These are phyloP conservation scores for Astrocystis sublimbata DNA, from an alignment of 495 filamentous ascomycete species.

Conservation along the genomic window DNA sequence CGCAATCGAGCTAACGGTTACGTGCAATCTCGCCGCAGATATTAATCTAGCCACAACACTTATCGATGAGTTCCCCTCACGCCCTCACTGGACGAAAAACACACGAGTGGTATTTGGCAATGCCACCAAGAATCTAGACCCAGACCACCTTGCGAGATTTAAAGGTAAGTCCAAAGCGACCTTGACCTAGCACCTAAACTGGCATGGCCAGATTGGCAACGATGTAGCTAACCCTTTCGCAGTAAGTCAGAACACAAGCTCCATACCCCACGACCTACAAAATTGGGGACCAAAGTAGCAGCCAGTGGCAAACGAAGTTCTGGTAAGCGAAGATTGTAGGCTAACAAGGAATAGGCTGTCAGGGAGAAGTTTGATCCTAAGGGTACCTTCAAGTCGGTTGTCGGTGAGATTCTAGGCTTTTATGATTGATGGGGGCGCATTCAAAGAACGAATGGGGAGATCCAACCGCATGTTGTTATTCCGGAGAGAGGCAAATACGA, in stretches of 20 bases:
- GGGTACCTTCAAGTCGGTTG: conserved; percentile 46
- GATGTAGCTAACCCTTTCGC: conserved; percentile 7
- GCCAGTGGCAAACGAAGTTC: neutral
- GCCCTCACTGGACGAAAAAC: conserved; percentile 57
- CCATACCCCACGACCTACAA: neutral
- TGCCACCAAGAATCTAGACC: conserved; percentile 48
- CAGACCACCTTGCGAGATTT: conserved; percentile 46
- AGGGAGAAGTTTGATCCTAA: conserved; percentile 45
- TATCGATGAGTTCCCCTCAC: conserved; percentile 49
- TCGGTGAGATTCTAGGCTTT: conserved; percentile 49
- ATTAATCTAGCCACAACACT: conserved; percentile 46
- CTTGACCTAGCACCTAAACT: neutral
- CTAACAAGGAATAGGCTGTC: conserved; percentile 9
- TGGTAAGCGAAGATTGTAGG: neutral
- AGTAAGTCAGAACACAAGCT: neutral
- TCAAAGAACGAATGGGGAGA: neutral
- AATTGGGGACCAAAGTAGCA: neutral
- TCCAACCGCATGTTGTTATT: neutral
- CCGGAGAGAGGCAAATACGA: too few species aligned
- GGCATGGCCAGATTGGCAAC: neutral
- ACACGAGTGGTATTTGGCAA: conserved; percentile 46
- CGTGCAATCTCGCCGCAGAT: conserved; percentile 26
- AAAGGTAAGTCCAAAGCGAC: conserved; percentile 37
- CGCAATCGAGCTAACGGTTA: conserved; percentile 17
- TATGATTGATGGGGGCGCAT: conserved; percentile 25